These are phyloP conservation scores for Thalassiosira livingstoniorum DNA, from an alignment of 352 stramenopile species.

Conservation along the genomic window DNA sequence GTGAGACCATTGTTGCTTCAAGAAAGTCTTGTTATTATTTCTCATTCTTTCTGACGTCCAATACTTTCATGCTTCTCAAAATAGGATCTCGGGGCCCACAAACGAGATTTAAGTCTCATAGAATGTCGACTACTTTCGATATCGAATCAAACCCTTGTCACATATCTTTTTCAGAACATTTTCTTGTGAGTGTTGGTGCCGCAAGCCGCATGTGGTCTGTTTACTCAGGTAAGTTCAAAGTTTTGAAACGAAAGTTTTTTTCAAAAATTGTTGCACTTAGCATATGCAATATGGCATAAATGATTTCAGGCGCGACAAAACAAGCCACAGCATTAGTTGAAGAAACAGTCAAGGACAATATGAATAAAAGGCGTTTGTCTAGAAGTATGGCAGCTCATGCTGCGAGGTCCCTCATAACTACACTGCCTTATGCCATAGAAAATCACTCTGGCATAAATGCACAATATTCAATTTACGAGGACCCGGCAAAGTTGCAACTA, in stretches of 20 bases:
- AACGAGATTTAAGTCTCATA: conserved; percentile 59
- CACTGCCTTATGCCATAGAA: conserved; percentile 83
- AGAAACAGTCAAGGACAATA: conserved; percentile 51
- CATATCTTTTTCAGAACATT: conserved; percentile 86
- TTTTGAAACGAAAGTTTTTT: too few species aligned
- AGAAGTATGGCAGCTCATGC: conserved; percentile 75
- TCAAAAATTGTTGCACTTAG: too few species aligned
- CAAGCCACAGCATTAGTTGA: conserved; percentile 68
- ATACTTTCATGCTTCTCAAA: too few species aligned
- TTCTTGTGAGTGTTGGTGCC: conserved; percentile 82
- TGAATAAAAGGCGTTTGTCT: conserved; percentile 49
- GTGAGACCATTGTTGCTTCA: too few species aligned
- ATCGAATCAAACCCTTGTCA: conserved; percentile 82
- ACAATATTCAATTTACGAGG: conserved; percentile 64
- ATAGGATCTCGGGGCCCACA: conserved; percentile 58
- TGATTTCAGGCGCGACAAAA: conserved; percentile 61
- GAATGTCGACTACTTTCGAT: conserved; percentile 82
- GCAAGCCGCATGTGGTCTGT: conserved; percentile 84
- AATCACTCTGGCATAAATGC: conserved; percentile 80
- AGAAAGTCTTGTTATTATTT: too few species aligned
- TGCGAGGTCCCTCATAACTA: conserved; percentile 82
- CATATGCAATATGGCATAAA: too few species aligned
- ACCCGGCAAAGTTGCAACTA: conserved; percentile 40
- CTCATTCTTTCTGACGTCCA: too few species aligned
- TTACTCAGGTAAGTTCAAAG: conserved; percentile 66